Evolutionary conservation across 805 yeast species (phyloP), one percentile per base, ranked within the genome.

Genomic region (Kazachstania kunashirensis): DNA sequence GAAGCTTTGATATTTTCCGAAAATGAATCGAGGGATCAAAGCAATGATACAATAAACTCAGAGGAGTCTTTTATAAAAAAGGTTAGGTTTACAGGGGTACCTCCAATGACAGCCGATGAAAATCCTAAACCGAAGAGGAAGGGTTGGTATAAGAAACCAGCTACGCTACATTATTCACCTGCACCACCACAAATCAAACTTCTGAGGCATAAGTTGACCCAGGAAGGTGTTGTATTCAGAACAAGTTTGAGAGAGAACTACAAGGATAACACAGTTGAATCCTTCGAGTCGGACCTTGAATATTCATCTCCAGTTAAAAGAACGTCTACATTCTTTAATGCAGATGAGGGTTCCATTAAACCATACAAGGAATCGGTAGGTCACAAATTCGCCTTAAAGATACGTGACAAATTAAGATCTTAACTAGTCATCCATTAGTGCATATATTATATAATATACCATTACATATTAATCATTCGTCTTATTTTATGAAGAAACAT

Each of bases 111-210:
- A 1, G 46, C 41, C 2, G 47, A 49, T 13, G 63, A 59, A 35
- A 47, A 56, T 13, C 49, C 52, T 3, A 43, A 37, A 25, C 63
- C 64, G 2, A 57, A 52, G 19, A 56, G 49, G 32, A 48, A 48
- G 31, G 63, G 64, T 1, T 59, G 64, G 64, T 58, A 57, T 38
- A 56, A 54, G 34, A 59, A 59, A 24, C 64, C 64, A 0, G 54
- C 59, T 5, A 54, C 55, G 4, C 34, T 59, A 12, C 57, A 55
- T 34, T 58, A 58, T 33, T 59, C 61, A 1, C 55, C 62, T 23
- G 48, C 52, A 7, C 59, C 61, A 14, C 45, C 52, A 2, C 50
- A 43, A 31, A 28, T 40, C 8, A 34, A 36, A 31, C 18, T 17
- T 5, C 13, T 38, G 8, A 43, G 47, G 29, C 43, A 42, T 28